Percentiles rank a stretch among this genome's conserved stretches.
These are phyloP conservation scores for Blastobotrys peoriensis DNA, from an alignment of 805 yeast genomes.

Conservation along the genomic window DNA sequence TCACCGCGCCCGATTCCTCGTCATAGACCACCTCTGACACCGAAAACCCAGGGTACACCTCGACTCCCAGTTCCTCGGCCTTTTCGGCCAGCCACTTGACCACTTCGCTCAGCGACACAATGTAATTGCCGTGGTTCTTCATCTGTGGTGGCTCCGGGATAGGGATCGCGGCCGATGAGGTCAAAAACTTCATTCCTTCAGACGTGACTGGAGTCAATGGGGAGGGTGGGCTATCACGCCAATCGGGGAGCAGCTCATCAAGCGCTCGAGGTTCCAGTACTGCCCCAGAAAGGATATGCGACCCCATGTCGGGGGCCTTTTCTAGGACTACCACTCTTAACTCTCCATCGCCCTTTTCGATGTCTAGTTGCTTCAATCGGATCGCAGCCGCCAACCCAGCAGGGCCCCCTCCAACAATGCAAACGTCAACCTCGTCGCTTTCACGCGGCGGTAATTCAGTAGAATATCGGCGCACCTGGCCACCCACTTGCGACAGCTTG, in stretches of 20 bases:
- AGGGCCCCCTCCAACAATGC: conserved; percentile 97
- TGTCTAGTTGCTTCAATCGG: conserved; percentile 75
- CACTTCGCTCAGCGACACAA: conserved; percentile 76
- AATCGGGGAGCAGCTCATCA: conserved; percentile 72
- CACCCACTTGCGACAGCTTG: too few species aligned
- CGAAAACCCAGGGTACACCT: conserved; percentile 83
- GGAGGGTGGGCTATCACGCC: conserved; percentile 34
- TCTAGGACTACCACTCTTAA: conserved; percentile 84
- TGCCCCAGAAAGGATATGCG: conserved; percentile 90
- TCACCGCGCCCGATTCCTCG: conserved; percentile 45
- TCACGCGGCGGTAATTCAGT: conserved; percentile 48
- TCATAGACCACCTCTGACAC: conserved; percentile 74
- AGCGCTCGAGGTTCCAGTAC: conserved; percentile 87
- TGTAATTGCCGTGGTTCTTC: conserved; percentile 76
- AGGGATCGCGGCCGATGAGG: conserved; percentile 55
- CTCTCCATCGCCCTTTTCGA: conserved; percentile 55
- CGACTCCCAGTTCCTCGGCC: conserved; percentile 93
- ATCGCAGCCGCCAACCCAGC: conserved; percentile 96
- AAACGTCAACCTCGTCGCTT: conserved; percentile 82
- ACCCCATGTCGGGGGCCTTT: conserved; percentile 89
- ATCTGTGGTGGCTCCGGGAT: conserved; percentile 93
- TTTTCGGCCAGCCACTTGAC: conserved; percentile 76
- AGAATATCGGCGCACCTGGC: background rate
- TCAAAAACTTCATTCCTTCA: conserved; percentile 68
- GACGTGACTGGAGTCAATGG: conserved; percentile 63